phyloP scores from a whole-genome alignment of 1,284 basidiomycete genomes.

The Cutaneotrichosporon mucoides region DNA sequence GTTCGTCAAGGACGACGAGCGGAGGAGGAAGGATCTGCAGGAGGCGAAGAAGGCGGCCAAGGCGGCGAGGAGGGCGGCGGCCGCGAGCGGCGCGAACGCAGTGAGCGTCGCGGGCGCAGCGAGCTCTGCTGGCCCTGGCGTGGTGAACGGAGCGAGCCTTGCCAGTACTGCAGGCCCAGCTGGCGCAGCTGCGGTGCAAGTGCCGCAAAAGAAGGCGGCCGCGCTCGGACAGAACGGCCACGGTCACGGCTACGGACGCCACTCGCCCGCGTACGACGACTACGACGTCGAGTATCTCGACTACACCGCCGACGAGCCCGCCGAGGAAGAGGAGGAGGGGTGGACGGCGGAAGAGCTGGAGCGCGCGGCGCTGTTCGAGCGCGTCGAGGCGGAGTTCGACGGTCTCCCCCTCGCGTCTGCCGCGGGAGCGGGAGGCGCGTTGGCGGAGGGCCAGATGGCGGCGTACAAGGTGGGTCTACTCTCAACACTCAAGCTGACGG shows the following conservation, averaged over 20 bases:
- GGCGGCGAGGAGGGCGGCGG: not conserved
- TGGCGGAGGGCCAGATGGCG: constrained; percentile 12
- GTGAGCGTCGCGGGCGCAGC: too few relatives aligned
- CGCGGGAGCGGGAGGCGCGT: not conserved
- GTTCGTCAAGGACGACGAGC: constrained; percentile 13
- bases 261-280: too few relatives aligned
- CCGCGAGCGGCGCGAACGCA: not conserved
- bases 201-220: too few relatives aligned
- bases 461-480: constrained; percentile 32
- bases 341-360: not conserved
- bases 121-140: too few relatives aligned
- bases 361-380: not conserved
- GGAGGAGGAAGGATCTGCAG: constrained; percentile 5
- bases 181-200: too few relatives aligned
- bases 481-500: not conserved
- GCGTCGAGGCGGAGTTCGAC: constrained; percentile 16
- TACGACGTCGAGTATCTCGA: too few relatives aligned
- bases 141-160: too few relatives aligned
- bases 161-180: too few relatives aligned
- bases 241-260: too few relatives aligned
- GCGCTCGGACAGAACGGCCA: too few relatives aligned
- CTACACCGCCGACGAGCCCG: too few relatives aligned
- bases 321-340: not conserved
- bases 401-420: constrained; percentile 6
- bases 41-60: not conserved